Evolutionary conservation across 805 yeast species (phyloP), one percentile per base, ranked within the genome.

Genomic region (Suhomyces faveliae): DNA sequence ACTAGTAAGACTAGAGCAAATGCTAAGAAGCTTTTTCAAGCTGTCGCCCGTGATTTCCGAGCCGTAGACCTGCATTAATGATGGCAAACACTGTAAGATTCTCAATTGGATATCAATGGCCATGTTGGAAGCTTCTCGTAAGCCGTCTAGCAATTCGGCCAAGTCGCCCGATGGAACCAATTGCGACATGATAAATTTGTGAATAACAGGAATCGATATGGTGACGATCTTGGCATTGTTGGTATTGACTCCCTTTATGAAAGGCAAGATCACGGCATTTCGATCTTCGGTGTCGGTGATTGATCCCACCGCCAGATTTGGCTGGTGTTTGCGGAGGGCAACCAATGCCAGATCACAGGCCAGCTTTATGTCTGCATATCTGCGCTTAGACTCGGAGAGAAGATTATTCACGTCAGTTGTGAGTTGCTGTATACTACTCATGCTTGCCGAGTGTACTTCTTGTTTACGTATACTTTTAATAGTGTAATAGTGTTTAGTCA

Each of bases 21-120:
- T 81, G 19, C 73, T 69, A 17, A 92, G 67, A 10, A 89, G 64
- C 51, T 79, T 79, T 6, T 83, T 71, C 29, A 90, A 71, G 12
- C 79, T 62, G 0, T 70, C 75, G 13, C 83, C 91, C 17, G 71
- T 69, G 35, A 91, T 74, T 41, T 72, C 70, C 4, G 65, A 60
- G 1, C 81, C 73, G 61, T 89, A 89, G 17, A 74, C 77, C 58
- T 83, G 87, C 61, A 85, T 80, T 27, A 92, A 69, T 2, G 83
- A 73, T 0, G 97, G 97, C 19, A 92, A 71, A 10, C 88, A 74
- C 67, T 92, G 99, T 33, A 92, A 68, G 10, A 90, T 84, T 60
- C 90, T 88, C 52, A 94, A 75, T 64, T 92, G 97, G 40, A 89
- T 85, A 37, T 91, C 97, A 21, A 81, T 74, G 0, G 94, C 87